Conservation (phyloP, 2,329 filamentous ascomycete species). For the Microcera coccophila region DNA sequence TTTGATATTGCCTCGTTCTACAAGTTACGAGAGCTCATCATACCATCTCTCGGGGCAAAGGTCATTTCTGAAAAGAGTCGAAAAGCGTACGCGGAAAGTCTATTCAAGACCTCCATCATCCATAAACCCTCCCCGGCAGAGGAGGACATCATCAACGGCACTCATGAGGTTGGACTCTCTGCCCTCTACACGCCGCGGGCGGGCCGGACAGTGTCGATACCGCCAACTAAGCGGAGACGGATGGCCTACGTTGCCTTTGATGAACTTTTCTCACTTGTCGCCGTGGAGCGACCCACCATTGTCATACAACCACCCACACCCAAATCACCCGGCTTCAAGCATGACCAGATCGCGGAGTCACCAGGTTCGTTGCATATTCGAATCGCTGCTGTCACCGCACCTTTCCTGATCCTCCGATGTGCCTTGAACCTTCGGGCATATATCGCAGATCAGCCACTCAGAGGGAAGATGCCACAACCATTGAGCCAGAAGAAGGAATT, state of each 20-base stretch:
- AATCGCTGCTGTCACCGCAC: constrained; percentile 71
- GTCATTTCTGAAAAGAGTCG: constrained; percentile 64
- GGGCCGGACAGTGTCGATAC: constrained; percentile 68
- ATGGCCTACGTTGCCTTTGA: constrained; percentile 80
- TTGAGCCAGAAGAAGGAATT: constrained; percentile 76
- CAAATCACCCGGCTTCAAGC: constrained; percentile 33
- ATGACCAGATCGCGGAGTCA: constrained; percentile 14
- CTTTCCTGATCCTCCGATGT: constrained; percentile 77
- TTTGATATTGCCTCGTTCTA: constrained; percentile 78
- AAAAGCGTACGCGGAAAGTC: constrained; percentile 64
- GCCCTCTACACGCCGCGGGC: constrained; percentile 60
- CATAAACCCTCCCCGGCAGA: constrained; percentile 60
- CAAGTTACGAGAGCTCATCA: constrained; percentile 66
- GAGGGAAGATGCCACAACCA: constrained; percentile 86
- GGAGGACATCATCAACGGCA: constrained; percentile 48
- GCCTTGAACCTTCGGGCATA: constrained; percentile 80
- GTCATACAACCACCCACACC: constrained; percentile 45
- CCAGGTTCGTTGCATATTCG: constrained; percentile 43
- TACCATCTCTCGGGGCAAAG: constrained; percentile 65
- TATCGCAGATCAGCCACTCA: constrained; percentile 84
- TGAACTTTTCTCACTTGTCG: constrained; percentile 69
- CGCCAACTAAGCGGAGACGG: constrained; percentile 59
- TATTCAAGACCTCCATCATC: constrained; percentile 80
- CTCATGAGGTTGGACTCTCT: constrained; percentile 48
- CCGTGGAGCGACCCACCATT: constrained; percentile 36